These are phyloP conservation scores for Quercus gilva DNA, from an alignment of 306 rosid species.

Conservation along the genomic window DNA sequence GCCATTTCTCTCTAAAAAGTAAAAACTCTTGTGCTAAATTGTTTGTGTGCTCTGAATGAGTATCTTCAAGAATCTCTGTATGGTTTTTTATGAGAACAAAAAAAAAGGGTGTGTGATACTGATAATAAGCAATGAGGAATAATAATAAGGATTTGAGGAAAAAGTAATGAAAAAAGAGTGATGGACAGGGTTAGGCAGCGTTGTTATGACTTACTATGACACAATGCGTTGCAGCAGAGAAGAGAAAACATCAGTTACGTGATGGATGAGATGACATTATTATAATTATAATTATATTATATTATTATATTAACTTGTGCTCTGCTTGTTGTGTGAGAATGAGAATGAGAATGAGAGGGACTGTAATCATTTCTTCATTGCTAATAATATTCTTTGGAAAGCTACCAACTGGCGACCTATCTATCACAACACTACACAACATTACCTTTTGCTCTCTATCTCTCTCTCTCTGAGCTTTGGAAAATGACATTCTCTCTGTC, in stretches of 20 bases:
- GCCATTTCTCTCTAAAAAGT: background rate
- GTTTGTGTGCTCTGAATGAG: too few species aligned
- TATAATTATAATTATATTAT: too few species aligned
- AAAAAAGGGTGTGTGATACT: background rate
- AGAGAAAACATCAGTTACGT: too few species aligned
- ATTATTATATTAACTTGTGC: too few species aligned
- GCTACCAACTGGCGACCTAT: background rate
- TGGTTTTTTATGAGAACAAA: background rate
- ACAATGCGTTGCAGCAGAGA: too few species aligned
- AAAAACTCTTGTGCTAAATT: background rate
- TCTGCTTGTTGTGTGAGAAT: background rate
- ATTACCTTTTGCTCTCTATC: too few species aligned
- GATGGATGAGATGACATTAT: too few species aligned
- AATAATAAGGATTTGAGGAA: too few species aligned
- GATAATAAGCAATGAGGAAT: background rate
- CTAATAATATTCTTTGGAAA: background rate
- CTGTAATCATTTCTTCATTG: background rate
- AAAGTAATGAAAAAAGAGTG: too few species aligned
- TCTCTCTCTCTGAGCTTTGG: background rate
- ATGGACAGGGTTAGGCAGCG: constrained; percentile 20
- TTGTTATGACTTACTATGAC: constrained; percentile 22
- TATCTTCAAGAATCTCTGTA: background rate
- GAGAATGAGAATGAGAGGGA: background rate
- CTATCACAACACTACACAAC: background rate
- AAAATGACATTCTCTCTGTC: background rate